Evolutionary conservation across 1,284 basidiomycete genomes (phyloP), one percentile per base, ranked within the genome.

Genomic region (Takashimella koratensis): DNA sequence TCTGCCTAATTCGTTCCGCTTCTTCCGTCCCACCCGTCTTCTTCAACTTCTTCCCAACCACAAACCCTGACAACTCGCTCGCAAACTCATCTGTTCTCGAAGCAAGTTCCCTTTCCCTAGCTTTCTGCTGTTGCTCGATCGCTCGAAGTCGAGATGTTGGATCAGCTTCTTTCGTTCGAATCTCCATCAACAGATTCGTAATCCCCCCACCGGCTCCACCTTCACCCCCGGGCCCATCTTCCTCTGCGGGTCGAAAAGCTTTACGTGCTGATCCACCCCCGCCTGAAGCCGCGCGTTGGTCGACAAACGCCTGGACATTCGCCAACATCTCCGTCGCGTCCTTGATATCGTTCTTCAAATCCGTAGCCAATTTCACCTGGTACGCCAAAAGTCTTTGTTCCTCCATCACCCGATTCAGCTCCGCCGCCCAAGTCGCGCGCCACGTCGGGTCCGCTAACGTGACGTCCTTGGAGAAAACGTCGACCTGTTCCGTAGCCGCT

Each of bases 381-480:
- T 96, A 89, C 11, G 84, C 86, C 51, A 98, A 79, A 78, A 96
- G 88, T 64, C 94, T 89, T 73, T 98, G 95, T 76, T 98, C 95
- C 73, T 97, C 94, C 44, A 98, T 89, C 56, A 98, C 94, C 63
- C 92, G 90, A 78, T 92, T 88, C 71, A 98, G 76, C 78, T 98
- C 95, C 66, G 89, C 85, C 65, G 90, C 90, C 95, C 95, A 98
- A 22, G 94, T 97, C 81, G 95, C 92, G 79, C 95, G 92, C 95
- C 95, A 98, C 81, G 90, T 90, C 47, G 95, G 93, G 68, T 90
- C 93, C 65, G 96, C 84, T 3, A 88, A 88, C 62, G 86, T 83
- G 62, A 98, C 88, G 71, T 95, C 91, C 59, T 86, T 84, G 63
- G 86, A 84, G 49, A 98, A 80, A 60, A 84, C 86, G 55, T 86